Evolutionary conservation across 768 basidiomycete species (phyloP).

Genomic region (Podaxis carcinomalis): DNA sequence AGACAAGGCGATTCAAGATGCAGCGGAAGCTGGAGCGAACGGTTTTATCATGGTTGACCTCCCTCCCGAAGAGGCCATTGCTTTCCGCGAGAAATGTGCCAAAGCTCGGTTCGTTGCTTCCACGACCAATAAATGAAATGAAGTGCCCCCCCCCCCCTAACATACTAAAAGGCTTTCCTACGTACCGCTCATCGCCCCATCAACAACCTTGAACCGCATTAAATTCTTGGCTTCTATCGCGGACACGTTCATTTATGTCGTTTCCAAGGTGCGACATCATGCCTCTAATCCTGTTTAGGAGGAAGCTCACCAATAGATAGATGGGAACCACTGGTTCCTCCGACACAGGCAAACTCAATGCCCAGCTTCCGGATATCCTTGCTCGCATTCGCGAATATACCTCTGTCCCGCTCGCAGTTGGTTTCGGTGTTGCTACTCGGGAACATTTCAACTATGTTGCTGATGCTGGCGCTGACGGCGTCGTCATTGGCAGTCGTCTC

Average conservation of each 20-base stretch:
- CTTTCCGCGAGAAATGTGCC: conserved; percentile 85
- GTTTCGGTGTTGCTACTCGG: conserved; percentile 92
- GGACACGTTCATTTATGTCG: conserved; percentile 96
- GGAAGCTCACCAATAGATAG: conserved; percentile 25
- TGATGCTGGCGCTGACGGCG: conserved; percentile 89
- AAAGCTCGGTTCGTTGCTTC: conserved; percentile 62
- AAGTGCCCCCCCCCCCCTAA: conserved; percentile 8
- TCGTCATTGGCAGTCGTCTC: conserved; percentile 88
- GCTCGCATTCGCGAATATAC: conserved; percentile 76
- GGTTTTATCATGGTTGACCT: conserved; percentile 98
- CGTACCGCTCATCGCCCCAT: conserved; percentile 93
- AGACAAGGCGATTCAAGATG: conserved; percentile 89
- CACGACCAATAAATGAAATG: neutral
- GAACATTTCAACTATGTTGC: conserved; percentile 85
- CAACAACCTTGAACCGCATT: conserved; percentile 83
- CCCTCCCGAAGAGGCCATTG: conserved; percentile 92
- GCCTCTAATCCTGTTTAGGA: conserved; percentile 4
- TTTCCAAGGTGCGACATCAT: conserved; percentile 70
- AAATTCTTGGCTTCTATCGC: conserved; percentile 91
- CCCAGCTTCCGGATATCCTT: conserved; percentile 78
- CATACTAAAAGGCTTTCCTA: conserved; percentile 70
- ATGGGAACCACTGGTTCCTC: conserved; percentile 99
- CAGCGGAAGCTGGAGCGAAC: conserved; percentile 86
- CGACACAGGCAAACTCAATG: conserved; percentile 64
- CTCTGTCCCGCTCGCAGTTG: conserved; percentile 85